Conservation (phyloP, 2,329 filamentous ascomycete genomes). For the Aureobasidium sp. region DNA sequence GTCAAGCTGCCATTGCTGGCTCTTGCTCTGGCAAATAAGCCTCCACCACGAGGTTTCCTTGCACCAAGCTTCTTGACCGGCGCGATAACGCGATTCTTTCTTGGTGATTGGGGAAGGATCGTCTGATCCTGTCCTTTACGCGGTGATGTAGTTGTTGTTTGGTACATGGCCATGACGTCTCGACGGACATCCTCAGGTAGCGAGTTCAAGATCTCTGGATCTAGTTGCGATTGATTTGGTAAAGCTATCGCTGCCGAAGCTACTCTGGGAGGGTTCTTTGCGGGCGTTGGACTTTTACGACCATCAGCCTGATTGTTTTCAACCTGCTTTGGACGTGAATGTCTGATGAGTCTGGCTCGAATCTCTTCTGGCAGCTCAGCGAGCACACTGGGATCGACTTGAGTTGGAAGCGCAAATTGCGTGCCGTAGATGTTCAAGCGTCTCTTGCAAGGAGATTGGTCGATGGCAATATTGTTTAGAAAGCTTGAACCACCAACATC, state of each 20-base stretch:
- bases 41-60: slow-evolving; percentile 55
- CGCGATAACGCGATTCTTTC: slow-evolving; percentile 47
- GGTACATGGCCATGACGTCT: slow-evolving; percentile 71
- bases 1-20: slow-evolving; percentile 45
- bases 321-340: slow-evolving; percentile 24
- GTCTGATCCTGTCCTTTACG: slow-evolving; percentile 25
- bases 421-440: slow-evolving; percentile 75
- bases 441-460: slow-evolving; percentile 47
- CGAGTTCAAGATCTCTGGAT: slow-evolving; percentile 73
- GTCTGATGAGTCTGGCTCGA: slow-evolving; percentile 61
- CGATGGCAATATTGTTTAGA: slow-evolving; percentile 28
- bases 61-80: slow-evolving; percentile 44
- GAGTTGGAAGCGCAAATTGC: slow-evolving; percentile 82
- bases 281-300: neutral
- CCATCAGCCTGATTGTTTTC: neutral
- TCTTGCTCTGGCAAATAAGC: slow-evolving; percentile 40
- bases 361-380: slow-evolving; percentile 81
- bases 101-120: slow-evolving; percentile 40
- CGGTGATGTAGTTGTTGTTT: slow-evolving; percentile 19
- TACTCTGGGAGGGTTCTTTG: neutral
- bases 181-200: slow-evolving; percentile 78
- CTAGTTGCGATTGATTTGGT: slow-evolving; percentile 66
- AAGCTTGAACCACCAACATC: slow-evolving; percentile 23
- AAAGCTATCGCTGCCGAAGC: slow-evolving; percentile 29
- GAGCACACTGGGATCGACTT: slow-evolving; percentile 72